A percentile compares a stretch with the other conserved stretches of the same genome.
phyloP scores from a whole-genome alignment of 257 asterid genomes.

The Nicotiana noctiflora region DNA sequence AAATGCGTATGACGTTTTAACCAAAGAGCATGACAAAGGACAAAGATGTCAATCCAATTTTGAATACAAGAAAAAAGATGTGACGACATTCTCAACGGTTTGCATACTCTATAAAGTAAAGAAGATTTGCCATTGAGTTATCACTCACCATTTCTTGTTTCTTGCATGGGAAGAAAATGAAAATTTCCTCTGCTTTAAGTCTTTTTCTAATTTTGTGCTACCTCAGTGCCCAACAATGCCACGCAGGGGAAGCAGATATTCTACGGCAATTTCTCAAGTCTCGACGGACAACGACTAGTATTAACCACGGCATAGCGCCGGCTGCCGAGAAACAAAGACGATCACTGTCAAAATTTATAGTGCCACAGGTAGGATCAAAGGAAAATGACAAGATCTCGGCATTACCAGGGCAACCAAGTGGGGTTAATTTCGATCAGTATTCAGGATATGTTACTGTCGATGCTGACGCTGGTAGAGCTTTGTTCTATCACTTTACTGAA shows the following conservation, averaged over 20 bases:
- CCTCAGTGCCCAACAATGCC: not conserved
- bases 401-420: conserved; percentile 37
- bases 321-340: not conserved
- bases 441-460: conserved; percentile 33
- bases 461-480: conserved; percentile 19
- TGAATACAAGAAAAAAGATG: not conserved
- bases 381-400: conserved; percentile 28
- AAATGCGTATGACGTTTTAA: not conserved
- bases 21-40: not conserved
- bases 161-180: not conserved
- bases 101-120: not conserved
- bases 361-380: conserved; percentile 17
- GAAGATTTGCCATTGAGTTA: not conserved
- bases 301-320: not conserved
- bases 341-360: not conserved
- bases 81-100: not conserved
- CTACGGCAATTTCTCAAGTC: not conserved
- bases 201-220: not conserved
- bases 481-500: conserved; percentile 31
- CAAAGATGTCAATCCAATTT: not conserved
- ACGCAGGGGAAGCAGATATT: not conserved
- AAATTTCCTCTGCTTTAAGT: not conserved
- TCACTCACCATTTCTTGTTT: not conserved
- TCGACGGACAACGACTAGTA: not conserved
- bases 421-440: conserved; percentile 26